phyloP scores from a whole-genome alignment of 192 early-diverging fungal species.

The Backusella psychrophila region DNA sequence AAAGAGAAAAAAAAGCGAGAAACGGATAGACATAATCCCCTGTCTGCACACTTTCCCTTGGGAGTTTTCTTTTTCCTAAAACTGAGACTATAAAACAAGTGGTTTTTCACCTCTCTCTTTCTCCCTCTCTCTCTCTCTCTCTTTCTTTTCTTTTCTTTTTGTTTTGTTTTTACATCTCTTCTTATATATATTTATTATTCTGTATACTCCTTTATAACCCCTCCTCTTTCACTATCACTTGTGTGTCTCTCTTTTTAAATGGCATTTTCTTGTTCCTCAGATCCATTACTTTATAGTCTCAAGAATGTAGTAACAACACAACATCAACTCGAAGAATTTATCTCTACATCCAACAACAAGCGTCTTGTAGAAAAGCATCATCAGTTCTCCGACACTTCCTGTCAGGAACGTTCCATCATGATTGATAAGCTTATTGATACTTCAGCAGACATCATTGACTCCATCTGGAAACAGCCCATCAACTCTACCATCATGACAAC shows the following conservation, averaged over 20 bases:
- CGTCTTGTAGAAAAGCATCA: neutral
- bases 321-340: neutral
- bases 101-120: neutral
- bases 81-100: neutral
- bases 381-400: slow-evolving; percentile 5
- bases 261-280: neutral
- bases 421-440: slow-evolving; percentile 23
- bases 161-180: neutral
- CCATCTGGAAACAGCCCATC: slow-evolving; percentile 13
- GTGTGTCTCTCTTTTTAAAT: neutral
- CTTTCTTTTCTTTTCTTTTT: neutral
- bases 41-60: neutral
- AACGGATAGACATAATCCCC: neutral
- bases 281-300: neutral
- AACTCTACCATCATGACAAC: slow-evolving; percentile 44
- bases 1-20: neutral
- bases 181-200: neutral
- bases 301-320: neutral
- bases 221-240: neutral
- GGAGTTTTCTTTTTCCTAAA: slow-evolving; percentile 1
- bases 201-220: neutral
- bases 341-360: neutral
- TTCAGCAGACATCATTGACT: slow-evolving; percentile 27
- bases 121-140: neutral
- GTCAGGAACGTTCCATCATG: slow-evolving; percentile 13